phyloP scores from a whole-genome alignment of 2,329 filamentous ascomycete species.

The Clarireedia homoeocarpa region DNA sequence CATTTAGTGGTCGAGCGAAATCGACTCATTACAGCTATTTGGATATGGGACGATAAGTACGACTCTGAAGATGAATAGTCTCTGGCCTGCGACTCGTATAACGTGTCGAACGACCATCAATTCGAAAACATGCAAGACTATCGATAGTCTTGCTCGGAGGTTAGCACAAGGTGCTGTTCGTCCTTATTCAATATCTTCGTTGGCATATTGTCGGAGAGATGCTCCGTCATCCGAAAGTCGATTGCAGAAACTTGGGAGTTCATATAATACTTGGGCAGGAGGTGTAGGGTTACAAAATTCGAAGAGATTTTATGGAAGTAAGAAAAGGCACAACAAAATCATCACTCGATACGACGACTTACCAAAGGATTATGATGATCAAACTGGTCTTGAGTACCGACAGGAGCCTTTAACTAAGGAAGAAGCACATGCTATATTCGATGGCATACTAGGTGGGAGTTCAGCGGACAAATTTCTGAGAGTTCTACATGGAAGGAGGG shows the following conservation, averaged over 20 bases:
- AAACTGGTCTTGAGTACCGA: constrained; percentile 46
- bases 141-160: constrained; percentile 20
- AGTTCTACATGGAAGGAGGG: constrained; percentile 54
- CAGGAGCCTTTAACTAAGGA: constrained; percentile 39
- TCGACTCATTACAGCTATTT: not conserved
- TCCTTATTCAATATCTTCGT: constrained; percentile 12
- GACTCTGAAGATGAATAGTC: constrained; percentile 20
- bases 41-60: constrained; percentile 14
- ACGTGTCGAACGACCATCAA: constrained; percentile 19
- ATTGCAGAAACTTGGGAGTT: not conserved
- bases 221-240: not conserved
- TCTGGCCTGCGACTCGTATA: constrained; percentile 20
- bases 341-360: constrained; percentile 44
- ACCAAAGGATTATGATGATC: constrained; percentile 49
- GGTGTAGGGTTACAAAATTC: constrained; percentile 4
- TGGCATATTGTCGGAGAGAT: not conserved
- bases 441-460: constrained; percentile 35
- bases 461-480: constrained; percentile 46
- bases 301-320: constrained; percentile 4
- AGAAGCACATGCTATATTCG: constrained; percentile 44
- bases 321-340: not conserved
- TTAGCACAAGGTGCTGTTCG: constrained; percentile 15
- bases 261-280: not conserved
- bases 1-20: not conserved
- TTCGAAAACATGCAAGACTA: constrained; percentile 15